A percentile compares a stretch with the other conserved stretches of the same genome.
These are phyloP conservation scores for Heliamphora pulchella DNA, from an alignment of 179 eudicot genomes.

Conservation along the genomic window DNA sequence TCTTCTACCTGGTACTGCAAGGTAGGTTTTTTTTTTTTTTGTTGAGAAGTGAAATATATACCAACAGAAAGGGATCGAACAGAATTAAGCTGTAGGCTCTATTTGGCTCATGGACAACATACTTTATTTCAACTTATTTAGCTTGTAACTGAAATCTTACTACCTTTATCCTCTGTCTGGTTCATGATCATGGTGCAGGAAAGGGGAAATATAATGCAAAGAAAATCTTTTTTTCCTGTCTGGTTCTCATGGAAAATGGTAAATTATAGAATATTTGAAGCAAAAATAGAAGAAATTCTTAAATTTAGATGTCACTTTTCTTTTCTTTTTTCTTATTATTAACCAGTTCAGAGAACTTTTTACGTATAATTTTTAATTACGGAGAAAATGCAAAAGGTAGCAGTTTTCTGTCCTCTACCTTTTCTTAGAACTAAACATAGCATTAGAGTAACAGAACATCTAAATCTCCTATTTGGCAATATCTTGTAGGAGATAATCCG, in stretches of 20 bases:
- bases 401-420: background rate
- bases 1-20: slow-evolving; percentile 93
- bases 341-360: background rate
- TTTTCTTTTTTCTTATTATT: background rate
- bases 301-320: background rate
- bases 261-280: background rate
- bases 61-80: background rate
- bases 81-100: background rate
- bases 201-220: background rate
- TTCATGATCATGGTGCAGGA: background rate
- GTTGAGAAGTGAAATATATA: background rate
- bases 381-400: background rate
- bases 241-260: background rate
- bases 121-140: background rate
- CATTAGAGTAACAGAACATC: background rate
- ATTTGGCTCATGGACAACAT: background rate
- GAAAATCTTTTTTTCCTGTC: background rate
- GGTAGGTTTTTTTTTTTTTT: slow-evolving; percentile 36
- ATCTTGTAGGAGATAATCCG: background rate
- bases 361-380: background rate
- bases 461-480: background rate
- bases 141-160: background rate
- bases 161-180: background rate
- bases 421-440: background rate
- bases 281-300: background rate